Base-by-base conservation (phyloP, 2,329 filamentous ascomycete genomes). In the Coniochaeta prunicola region DNA sequence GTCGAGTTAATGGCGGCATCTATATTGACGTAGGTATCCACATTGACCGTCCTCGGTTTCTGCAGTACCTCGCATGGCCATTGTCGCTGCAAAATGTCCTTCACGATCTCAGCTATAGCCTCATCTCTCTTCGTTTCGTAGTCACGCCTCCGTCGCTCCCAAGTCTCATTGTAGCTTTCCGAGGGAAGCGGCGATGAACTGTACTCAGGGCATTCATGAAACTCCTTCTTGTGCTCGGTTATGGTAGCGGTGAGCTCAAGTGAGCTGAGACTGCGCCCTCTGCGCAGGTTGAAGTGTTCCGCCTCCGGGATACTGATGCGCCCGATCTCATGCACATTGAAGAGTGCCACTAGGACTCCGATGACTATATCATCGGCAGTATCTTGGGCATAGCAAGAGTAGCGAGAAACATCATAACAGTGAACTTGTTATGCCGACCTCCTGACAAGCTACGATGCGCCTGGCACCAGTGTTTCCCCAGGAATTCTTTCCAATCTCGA, bases 341-440 rank as follows among this genome's bases (percentile, higher is more conserved):
- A 61, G 6, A 64, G 53, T 0, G 48, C 33, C 0, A 60, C 63
- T 4, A 66, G 48, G 1, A 53, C 36, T n/a, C 64, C 64, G 10
- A 65, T 56, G 15, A 63, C 19, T 5, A 31, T 3, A 40, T 57
- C 58, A 21, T 63, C 58, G 1, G 63, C 59, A 2, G 57, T 24
- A 0, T 36, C 3, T 2, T 56, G 3, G 9, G 61, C 36, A 40
- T 62, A 68, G 65, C 64, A 9, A 68, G 36, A 2, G 64, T 66
- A 1, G 63, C 56, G 0, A 67, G 60, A 60, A 62, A 67, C 7
- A 66, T 64, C 56, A 65, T 59, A 1, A 61, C 7, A 4, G 56
- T 38, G 21, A 53, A 62, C 31, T 57, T 60, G 21, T 54, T 4
- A 4, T 17, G 15, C 4, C 15, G 26, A 19, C 19, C 9, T 15